These are phyloP conservation scores for Peronospora tabacina DNA, from an alignment of 352 stramenopile species.

Conservation along the genomic window DNA sequence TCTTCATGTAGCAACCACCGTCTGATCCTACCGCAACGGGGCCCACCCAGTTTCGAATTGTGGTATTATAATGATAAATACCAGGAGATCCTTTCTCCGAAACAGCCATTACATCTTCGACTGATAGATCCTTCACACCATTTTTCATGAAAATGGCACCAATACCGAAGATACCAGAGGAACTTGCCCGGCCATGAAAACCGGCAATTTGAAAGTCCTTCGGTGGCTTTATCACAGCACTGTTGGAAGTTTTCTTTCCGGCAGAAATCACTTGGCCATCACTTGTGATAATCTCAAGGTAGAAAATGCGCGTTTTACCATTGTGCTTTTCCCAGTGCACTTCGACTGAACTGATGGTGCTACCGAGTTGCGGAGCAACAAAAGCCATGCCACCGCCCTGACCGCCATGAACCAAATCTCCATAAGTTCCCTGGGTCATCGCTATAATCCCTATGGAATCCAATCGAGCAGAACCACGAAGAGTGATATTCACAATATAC, in stretches of 20 bases:
- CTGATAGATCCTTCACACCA: constrained; percentile 3
- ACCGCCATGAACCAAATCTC: constrained; percentile 19
- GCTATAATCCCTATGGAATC: constrained; percentile 7
- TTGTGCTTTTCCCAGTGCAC: constrained; percentile 26
- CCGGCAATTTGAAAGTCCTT: constrained; percentile 17
- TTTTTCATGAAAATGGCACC: constrained; percentile 18
- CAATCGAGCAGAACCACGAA: constrained; percentile 16
- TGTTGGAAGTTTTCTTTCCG: constrained; percentile 17
- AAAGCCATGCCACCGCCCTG: constrained; percentile 11
- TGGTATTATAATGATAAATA: constrained; percentile 23
- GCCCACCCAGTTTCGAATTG: constrained; percentile 38
- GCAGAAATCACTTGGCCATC: constrained; percentile 8
- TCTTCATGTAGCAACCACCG: constrained; percentile 28
- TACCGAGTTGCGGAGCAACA: constrained; percentile 10
- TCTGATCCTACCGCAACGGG: constrained; percentile 2
- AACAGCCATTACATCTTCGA: constrained; percentile 20
- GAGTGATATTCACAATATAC: constrained; percentile 20
- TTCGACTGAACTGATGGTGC: constrained; percentile 14
- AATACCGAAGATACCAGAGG: constrained; percentile 12
- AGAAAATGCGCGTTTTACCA: constrained; percentile 24
- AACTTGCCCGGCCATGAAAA: constrained; percentile 15
- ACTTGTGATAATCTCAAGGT: constrained; percentile 9
- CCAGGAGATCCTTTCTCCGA: neutral
- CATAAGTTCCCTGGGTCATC: constrained; percentile 11
- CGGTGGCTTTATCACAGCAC: constrained; percentile 6